phyloP scores from a whole-genome alignment of 495 filamentous ascomycete genomes.

The Aspergillus funiculosus region DNA sequence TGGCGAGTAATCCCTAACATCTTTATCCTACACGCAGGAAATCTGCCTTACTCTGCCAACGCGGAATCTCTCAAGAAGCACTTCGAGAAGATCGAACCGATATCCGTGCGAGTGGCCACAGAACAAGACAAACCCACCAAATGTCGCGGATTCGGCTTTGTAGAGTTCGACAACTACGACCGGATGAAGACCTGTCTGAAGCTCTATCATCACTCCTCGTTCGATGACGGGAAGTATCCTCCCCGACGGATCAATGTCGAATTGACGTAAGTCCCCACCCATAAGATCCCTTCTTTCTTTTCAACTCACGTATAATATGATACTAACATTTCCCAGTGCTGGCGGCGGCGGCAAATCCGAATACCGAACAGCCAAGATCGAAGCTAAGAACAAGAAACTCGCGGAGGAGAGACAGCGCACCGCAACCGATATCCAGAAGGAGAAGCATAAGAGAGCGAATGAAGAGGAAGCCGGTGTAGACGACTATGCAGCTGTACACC shows the following conservation, averaged over 20 bases:
- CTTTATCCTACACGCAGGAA: constrained; percentile 45
- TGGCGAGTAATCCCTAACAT: background rate
- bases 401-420: constrained; percentile 68
- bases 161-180: constrained; percentile 86
- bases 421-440: constrained; percentile 44
- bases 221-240: constrained; percentile 61
- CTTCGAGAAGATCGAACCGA: constrained; percentile 70
- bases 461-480: constrained; percentile 26
- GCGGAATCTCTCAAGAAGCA: constrained; percentile 59
- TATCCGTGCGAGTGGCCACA: constrained; percentile 67
- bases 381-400: constrained; percentile 80
- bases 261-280: constrained; percentile 73
- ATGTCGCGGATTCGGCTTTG: constrained; percentile 82
- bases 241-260: constrained; percentile 83
- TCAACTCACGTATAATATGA: constrained; percentile 14
- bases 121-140: constrained; percentile 61
- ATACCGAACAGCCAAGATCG: constrained; percentile 65
- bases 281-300: background rate
- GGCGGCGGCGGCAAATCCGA: constrained; percentile 77
- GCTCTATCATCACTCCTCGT: constrained; percentile 78
- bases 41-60: constrained; percentile 83
- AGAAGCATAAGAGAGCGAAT: constrained; percentile 40
- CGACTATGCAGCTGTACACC: constrained; percentile 48
- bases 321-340: constrained; percentile 38
- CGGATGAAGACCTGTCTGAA: constrained; percentile 91